Base-by-base conservation (phyloP, 1,284 basidiomycete genomes). In the Fistulina hepatica region DNA sequence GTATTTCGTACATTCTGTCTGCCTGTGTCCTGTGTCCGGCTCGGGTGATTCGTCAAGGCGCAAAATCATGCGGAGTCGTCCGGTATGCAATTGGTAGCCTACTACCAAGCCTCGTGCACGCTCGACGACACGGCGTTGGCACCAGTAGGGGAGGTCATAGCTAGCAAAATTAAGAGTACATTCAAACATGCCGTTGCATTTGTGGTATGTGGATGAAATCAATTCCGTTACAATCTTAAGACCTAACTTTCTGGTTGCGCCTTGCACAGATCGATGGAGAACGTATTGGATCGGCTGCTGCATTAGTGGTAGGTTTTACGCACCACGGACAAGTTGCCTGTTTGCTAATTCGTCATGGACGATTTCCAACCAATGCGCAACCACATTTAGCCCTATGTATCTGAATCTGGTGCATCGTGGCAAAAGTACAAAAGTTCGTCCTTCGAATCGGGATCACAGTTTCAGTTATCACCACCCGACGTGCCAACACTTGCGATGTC, bases 71-170 rank as follows among this genome's bases (percentile, higher is more conserved):
- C 78, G 11, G 64, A 66, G 26, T 63, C 63, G 9, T 51, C 58
- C 21, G 59, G 60, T 13, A 52, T 75, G 41, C 58, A 57, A 33
- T 50, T 85, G 3, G 71, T 81, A 4, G 81, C 79, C 1, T 78
- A 81, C 50, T 85, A 85, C 51, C 77, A 83, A 49, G 82, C 76
- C 2, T 75, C 69, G 36, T 76, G 77, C 44, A 60, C 71, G 30
- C 31, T 76, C 28, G 70, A 73, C 28, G 76, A 80, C 37, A 65
- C 60, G 2, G 57, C 69, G 2, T 58, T 82, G 4, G 71, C 67
- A 21, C 72, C 76, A 1, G 71, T 79, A 6, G 74, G 79, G n/a
- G 76, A 81, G 50, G 67, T 63, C 34, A 65, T 81, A 4, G 70
- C 65, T 5, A 57, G 59, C 21, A 69, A 67, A 49, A 60, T 83